phyloP scores from a whole-genome alignment of 768 basidiomycete genomes.

The Macrolepiota fuliginosa region DNA sequence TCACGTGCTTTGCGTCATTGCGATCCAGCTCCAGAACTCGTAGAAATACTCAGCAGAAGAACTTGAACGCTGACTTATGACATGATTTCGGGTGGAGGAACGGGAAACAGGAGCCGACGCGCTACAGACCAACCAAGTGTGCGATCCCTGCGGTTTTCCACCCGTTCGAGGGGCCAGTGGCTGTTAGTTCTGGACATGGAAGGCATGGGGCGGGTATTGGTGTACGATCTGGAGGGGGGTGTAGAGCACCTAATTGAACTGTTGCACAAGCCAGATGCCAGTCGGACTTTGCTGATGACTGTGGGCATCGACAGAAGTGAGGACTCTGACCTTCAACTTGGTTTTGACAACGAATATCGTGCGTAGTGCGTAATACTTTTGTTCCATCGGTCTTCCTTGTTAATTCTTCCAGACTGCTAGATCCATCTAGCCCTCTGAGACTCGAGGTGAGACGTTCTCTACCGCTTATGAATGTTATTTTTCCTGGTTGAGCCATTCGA shows the following conservation, averaged over 20 bases:
- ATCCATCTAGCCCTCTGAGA: background rate
- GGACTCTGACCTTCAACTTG: slow-evolving; percentile 8
- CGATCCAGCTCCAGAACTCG: slow-evolving; percentile 3
- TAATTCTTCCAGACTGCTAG: background rate
- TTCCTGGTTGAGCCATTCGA: too few relatives aligned
- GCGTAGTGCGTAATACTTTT: background rate
- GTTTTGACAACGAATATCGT: slow-evolving; percentile 8
- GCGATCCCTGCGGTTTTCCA: slow-evolving; percentile 5
- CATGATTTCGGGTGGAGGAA: slow-evolving; percentile 11
- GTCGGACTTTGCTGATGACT: slow-evolving; percentile 9
- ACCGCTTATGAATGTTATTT: too few relatives aligned
- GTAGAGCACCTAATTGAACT: slow-evolving; percentile 9
- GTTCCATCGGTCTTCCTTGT: background rate
- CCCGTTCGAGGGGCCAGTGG: slow-evolving; percentile 9
- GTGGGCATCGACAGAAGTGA: slow-evolving; percentile 6
- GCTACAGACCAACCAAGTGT: slow-evolving; percentile 9
- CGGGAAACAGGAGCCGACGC: slow-evolving; percentile 9
- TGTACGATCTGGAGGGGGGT: slow-evolving; percentile 7
- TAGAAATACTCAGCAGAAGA: slow-evolving; percentile 9
- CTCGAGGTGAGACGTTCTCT: too few relatives aligned
- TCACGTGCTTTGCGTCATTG: slow-evolving; percentile 7
- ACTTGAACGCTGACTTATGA: slow-evolving; percentile 9
- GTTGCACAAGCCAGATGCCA: slow-evolving; percentile 9
- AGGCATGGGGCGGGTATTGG: slow-evolving; percentile 10
- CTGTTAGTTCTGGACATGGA: slow-evolving; percentile 10